A percentile compares a stretch with the other conserved stretches of the same genome.
These are phyloP conservation scores for Cutaneotrichosporon sp. DNA, from an alignment of 1,284 basidiomycete species.

Conservation along the genomic window DNA sequence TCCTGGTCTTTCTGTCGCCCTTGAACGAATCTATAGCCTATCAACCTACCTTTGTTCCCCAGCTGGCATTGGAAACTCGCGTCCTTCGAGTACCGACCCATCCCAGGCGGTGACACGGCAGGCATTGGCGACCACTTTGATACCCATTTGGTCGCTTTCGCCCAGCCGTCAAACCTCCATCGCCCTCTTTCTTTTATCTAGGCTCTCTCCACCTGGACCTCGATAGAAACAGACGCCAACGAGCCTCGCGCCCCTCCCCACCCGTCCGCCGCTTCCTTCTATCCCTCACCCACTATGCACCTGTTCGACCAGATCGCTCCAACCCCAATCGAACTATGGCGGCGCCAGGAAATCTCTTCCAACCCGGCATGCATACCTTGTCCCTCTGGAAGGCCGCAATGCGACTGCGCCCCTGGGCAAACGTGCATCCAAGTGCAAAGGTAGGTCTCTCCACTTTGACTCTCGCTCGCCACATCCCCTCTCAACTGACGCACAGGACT, in stretches of 20 bases:
- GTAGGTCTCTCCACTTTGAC: neutral
- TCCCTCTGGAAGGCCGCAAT: neutral
- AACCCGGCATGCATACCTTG: neutral
- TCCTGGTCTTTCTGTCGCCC: no score
- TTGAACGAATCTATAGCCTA: no score
- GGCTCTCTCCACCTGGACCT: neutral
- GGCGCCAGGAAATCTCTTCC: neutral
- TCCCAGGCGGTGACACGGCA: constrained; percentile 2
- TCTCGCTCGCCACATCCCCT: neutral
- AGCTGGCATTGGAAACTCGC: no score
- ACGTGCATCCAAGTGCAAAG: neutral
- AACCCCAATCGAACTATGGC: neutral
- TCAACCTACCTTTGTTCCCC: no score
- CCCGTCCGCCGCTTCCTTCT: neutral
- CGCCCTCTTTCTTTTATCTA: neutral
- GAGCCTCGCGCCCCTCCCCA: neutral
- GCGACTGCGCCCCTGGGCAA: neutral
- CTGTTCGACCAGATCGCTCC: neutral
- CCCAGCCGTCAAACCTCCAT: neutral
- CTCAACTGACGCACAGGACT: constrained; percentile 1
- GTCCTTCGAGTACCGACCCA: neutral
- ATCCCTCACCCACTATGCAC: neutral
- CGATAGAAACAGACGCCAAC: neutral
- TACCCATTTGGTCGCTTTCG: neutral
- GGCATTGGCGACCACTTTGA: constrained; percentile 3